Conservation (phyloP, 495 filamentous ascomycete genomes). For the Penicillium canariense region DNA sequence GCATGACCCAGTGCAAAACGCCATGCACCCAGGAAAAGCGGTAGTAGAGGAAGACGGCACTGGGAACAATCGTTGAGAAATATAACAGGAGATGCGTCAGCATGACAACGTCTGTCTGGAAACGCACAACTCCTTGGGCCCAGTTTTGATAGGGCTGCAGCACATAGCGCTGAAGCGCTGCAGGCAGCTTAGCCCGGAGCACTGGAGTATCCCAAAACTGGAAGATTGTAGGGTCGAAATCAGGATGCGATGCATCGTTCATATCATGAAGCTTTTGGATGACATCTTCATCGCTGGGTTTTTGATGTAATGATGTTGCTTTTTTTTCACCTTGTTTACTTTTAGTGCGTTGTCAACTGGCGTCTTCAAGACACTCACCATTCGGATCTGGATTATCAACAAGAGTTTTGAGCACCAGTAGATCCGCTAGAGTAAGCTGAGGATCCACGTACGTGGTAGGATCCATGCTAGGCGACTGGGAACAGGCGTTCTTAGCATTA, state of each 20-base stretch:
- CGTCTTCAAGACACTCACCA: constrained; percentile 14
- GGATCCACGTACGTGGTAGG: constrained; percentile 43
- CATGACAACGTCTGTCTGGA: constrained; percentile 70
- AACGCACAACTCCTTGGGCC: constrained; percentile 54
- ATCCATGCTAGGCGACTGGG: constrained; percentile 27
- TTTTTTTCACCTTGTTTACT: constrained; percentile 17
- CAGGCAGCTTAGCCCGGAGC: constrained; percentile 33
- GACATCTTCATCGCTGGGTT: constrained; percentile 21
- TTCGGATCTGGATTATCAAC: constrained; percentile 28
- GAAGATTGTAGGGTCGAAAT: constrained; percentile 56
- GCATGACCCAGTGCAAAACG: constrained; percentile 58
- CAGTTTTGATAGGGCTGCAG: constrained; percentile 55
- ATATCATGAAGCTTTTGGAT: constrained; percentile 46
- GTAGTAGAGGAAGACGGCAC: constrained; percentile 60
- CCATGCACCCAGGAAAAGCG: constrained; percentile 65
- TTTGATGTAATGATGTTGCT: constrained; percentile 17
- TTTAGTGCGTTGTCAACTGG: constrained; percentile 16
- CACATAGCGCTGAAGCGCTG: constrained; percentile 42
- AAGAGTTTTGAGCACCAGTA: constrained; percentile 49
- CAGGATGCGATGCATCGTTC: constrained; percentile 47
- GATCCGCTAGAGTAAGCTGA: constrained; percentile 48
- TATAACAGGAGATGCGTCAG: constrained; percentile 74
- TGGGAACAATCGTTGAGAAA: constrained; percentile 63
- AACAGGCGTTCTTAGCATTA: background rate
- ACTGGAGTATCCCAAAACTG: constrained; percentile 48